Evolutionary conservation across 1,139 yeast species (phyloP), one percentile per base, ranked within the genome.

Genomic region (Eremothecium cymbalariae): DNA sequence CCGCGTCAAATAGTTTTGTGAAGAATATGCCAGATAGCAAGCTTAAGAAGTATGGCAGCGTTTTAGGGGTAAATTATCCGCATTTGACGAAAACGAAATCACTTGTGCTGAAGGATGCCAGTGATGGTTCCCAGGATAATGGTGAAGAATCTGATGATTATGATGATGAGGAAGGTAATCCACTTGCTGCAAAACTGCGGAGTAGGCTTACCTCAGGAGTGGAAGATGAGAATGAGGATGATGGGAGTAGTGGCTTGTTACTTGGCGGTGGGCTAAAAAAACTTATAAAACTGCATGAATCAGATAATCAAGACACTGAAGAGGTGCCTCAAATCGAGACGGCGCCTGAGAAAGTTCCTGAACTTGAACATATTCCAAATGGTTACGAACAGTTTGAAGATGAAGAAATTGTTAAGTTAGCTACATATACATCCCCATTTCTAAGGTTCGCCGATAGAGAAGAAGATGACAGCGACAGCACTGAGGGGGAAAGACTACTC

Each of bases 21-120:
- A 30, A 34, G 17, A 34, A 30, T 13, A 14, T 35, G 28, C 34
- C 38, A 6, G 38, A 28, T 4, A 44, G 45, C 31, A 55, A 48
- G 35, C 53, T 60, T 41, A 60, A 59, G 41, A 57, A 51, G 32
- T 51, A 52, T 37, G 57, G 49, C 39, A 53, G 54, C 43, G 57
- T 45, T 44, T 47, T 48, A 45, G 43, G 46, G 17, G 34, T 46
- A 25, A 47, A 47, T 8, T 27, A 27, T 16, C 17, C 18, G 5
- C 19, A 20, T 16, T 19, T 34, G 22, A 28, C 37, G 8, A 42
- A 47, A 30, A 40, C 49, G 24, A 56, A 57, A 39, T 52, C 57
- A 34, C 42, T 49, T 7, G 56, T 56, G 13, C 46, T 55, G 33
- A 54, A 51, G 31, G 61, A 57, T 37, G 36, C 47, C 14, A 44